phyloP scores from a whole-genome alignment of 768 basidiomycete genomes.

The Trametes cinnabarina region DNA sequence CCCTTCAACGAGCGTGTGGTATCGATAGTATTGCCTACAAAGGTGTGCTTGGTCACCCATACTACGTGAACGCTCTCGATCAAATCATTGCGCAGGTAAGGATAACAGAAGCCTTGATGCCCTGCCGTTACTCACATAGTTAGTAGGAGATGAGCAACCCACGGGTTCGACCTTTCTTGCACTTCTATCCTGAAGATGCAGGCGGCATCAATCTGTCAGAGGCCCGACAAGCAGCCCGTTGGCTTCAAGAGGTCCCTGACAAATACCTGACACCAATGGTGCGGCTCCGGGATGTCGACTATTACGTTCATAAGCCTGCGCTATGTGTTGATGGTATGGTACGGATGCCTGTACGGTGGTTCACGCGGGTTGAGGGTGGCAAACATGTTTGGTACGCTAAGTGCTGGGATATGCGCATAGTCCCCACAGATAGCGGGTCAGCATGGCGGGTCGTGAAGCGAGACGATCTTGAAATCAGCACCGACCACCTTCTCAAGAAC shows the following conservation, averaged over 20 bases:
- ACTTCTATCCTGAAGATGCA: constrained; percentile 3
- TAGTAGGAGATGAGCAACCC: constrained; percentile 20
- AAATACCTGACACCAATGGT: constrained; percentile 1
- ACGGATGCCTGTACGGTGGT: neutral
- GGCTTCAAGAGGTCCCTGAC: neutral
- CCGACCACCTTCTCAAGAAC: too few species aligned
- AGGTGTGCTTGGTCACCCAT: too few species aligned
- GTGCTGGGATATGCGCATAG: too few species aligned
- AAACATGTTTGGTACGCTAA: too few species aligned
- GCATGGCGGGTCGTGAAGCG: too few species aligned
- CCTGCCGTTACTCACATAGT: too few species aligned
- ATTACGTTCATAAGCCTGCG: neutral
- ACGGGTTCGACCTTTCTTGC: constrained; percentile 1
- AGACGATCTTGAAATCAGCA: too few species aligned
- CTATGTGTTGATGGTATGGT: neutral
- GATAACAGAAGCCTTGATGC: too few species aligned
- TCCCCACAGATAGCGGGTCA: too few species aligned
- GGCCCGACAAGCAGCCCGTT: constrained; percentile 3
- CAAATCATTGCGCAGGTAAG: too few species aligned
- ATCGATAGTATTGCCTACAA: neutral
- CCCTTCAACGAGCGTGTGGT: neutral
- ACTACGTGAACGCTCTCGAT: neutral
- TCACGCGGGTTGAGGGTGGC: neutral
- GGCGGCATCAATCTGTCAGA: neutral
- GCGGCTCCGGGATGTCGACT: neutral